Base-by-base conservation (phyloP, 371 early-diverging fungal genomes). In the Mucor irregularis region DNA sequence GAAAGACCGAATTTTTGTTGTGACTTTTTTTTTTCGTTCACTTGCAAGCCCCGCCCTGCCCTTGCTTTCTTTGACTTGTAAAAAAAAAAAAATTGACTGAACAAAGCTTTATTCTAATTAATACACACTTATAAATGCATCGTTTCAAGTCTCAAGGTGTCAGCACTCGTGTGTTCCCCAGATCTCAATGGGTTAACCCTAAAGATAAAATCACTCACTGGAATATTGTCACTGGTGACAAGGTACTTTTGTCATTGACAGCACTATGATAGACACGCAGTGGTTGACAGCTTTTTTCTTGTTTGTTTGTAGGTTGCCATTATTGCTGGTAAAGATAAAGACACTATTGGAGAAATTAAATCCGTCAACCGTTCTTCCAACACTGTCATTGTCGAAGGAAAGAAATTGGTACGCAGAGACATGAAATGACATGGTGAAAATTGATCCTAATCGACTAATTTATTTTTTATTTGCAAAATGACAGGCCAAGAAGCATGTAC, bases 311-410 rank as follows among this genome's bases (percentile, higher is more conserved):
- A 77, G 78, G 79, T 78, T 40, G 79, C 72, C 21, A 66, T 78
- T 49, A 75, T 78, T 66, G 79, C 79, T 21, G 79, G 79, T 29
- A 73, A 69, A 44, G 79, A 78, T 44, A 78, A 78, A 53, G 79
- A 73, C 29, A 73, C 74, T 31, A 75, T 75, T 67, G 79, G 76
- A 24, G 76, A 75, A 52, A 64, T 78, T 26, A 78, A 73, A 43
- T 58, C 64, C 17, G 79, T 78, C 5, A 59, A 73, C 33, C 64
- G 76, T 39, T 31, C 65, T 34, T 64, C 62, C 16, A 78, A 78
- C 43, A 69, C 74, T 6, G 69, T 78, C 9, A 48, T 73, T 66
- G 76, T 78, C 13, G 74, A 76, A 56, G 79, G 76, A 55, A 75
- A 75, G 54, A 78, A 75, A 44, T 45, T 78, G 71, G 77, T 64